Base-by-base conservation (phyloP, 805 yeast genomes). In the Myxozyma neotropica region DNA sequence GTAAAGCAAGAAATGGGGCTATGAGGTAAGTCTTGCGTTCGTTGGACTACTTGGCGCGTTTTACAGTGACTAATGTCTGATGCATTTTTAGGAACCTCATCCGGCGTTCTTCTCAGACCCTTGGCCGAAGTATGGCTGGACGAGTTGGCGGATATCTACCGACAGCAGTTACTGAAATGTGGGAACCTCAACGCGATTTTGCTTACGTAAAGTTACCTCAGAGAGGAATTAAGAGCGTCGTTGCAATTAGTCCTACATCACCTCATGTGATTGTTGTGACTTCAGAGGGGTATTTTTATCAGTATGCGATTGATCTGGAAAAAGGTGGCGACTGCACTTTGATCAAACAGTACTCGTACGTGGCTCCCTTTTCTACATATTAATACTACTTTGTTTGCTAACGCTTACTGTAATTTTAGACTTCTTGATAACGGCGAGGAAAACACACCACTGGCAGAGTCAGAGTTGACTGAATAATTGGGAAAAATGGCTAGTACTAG, bases 301-400 rank as follows among this genome's bases (percentile, higher is more conserved):
- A 87, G 52, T 93, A 89, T 72, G 86, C 86, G 1, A 75, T 93
- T 47, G 94, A 90, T 63, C 86, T 94, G 0, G 95, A 86, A 61
- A 75, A 92, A 55, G 98, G 98, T 1, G 99, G 99, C 1, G 97
- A 92, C 70, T 93, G 98, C 74, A 82, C 87, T 40, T 75, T 90
- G 61, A 75, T 88, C 56, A 83, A 85, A 61, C 64, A 62, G 35
- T 62, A 59, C 40, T 62, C 66, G 66, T 59, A 39, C 24, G 63
- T 59, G 21, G n/a, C 12, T 21, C 21, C 21, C 23, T 8, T 31
- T 19, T 39, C n/a, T 15, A 38, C 43, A 4, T 8, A 24, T 24
- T 4, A 19, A 13, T n/a, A 13, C 31, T 15, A 15, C 15, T 13
- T 5, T 12, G 15, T 10, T 15, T 17, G n/a, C 21, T 38, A 19